A percentile compares a stretch with the other conserved stretches of the same genome.
Conservation (phyloP, 371 early-diverging fungal species). For the Mortierella sp. region DNA sequence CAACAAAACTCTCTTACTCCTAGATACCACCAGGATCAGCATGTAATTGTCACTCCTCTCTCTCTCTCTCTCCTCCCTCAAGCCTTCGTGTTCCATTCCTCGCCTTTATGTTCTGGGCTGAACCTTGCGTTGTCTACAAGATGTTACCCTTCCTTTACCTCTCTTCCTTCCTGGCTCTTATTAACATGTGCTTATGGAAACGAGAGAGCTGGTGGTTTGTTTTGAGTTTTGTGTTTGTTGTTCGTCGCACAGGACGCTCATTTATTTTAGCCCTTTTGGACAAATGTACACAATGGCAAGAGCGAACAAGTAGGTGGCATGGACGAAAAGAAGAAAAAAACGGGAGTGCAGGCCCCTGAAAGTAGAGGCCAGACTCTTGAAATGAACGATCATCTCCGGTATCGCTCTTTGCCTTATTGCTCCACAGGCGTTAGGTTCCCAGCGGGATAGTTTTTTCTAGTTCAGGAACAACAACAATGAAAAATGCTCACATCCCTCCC, state of each 20-base stretch:
- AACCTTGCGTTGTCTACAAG: background rate
- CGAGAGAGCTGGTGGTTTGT: background rate
- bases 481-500: too few relatives aligned
- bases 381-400: background rate
- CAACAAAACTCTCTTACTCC: background rate
- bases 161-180: background rate
- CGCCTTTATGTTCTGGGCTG: background rate
- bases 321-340: background rate
- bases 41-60: background rate
- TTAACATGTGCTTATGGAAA: constrained; percentile 6
- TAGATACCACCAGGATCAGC: background rate
- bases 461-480: too few relatives aligned
- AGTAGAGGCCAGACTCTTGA: constrained; percentile 2
- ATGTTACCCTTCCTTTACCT: too few relatives aligned
- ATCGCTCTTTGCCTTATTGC: background rate
- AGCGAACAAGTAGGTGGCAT: background rate
- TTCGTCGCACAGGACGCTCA: constrained; percentile 4
- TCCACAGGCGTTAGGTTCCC: background rate
- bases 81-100: background rate
- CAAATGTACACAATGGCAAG: background rate
- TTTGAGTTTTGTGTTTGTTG: background rate
- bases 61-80: background rate
- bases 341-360: background rate
- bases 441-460: too few relatives aligned
- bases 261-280: constrained; percentile 2